Evolutionary conservation across 225 moss, liverwort and hornwort species (phyloP).

Genomic region (Marchantia polymorpha): DNA sequence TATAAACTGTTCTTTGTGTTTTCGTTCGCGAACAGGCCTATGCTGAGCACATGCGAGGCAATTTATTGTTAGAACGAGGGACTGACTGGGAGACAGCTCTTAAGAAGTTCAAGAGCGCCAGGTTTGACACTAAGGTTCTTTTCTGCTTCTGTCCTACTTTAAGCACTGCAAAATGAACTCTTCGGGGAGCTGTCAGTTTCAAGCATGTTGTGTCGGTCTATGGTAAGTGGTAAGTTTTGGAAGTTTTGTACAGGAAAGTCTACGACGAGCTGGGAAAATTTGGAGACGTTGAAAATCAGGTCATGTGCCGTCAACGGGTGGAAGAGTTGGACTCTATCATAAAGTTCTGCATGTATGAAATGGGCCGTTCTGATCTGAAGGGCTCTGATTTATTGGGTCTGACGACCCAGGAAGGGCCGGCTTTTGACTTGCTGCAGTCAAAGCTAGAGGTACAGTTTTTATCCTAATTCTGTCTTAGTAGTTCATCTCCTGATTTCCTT

Average conservation of each 20-base stretch:
- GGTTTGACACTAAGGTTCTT: constrained; percentile 39
- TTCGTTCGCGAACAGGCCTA: constrained; percentile 57
- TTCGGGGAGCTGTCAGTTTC: neutral
- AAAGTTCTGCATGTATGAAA: constrained; percentile 80
- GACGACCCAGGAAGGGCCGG: constrained; percentile 87
- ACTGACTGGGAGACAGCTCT: constrained; percentile 92
- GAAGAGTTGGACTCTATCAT: constrained; percentile 86
- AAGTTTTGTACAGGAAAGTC: constrained; percentile 58
- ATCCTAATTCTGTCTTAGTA: too few species aligned
- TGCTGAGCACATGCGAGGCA: constrained; percentile 90
- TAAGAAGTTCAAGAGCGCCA: constrained; percentile 87
- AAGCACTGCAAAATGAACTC: neutral
- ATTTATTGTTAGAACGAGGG: constrained; percentile 84
- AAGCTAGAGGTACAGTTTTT: constrained; percentile 68
- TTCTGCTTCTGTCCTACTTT: constrained; percentile 3
- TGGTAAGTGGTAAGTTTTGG: constrained; percentile 1
- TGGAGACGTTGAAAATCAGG: constrained; percentile 94
- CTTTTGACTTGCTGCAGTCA: constrained; percentile 80
- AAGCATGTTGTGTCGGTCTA: neutral
- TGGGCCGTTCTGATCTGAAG: constrained; percentile 67
- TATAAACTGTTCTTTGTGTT: neutral
- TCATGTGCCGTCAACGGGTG: constrained; percentile 84
- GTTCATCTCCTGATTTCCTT: too few species aligned
- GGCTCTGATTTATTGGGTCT: constrained; percentile 75
- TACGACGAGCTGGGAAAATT: constrained; percentile 88